A percentile compares a stretch with the other conserved stretches of the same genome.
Conservation (phyloP, 805 yeast species). For the Ogataea neopini region DNA sequence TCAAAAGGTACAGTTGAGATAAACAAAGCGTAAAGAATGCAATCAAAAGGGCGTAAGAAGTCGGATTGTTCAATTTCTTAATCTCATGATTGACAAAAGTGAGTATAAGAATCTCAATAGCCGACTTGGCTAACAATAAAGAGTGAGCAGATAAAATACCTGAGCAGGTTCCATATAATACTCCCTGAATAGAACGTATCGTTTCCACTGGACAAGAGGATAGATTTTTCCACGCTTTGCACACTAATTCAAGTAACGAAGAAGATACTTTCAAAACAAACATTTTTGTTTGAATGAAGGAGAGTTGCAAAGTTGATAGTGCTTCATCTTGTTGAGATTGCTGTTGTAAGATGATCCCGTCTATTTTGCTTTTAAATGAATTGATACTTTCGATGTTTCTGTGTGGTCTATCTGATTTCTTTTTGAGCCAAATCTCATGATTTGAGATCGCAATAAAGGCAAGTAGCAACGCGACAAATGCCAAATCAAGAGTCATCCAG, state of each 20-base stretch:
- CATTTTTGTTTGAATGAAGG: not conserved
- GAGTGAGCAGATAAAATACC: slow-evolving; percentile 87
- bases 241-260: not conserved
- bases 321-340: not conserved
- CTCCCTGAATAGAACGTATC: slow-evolving; percentile 49
- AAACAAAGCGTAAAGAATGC: slow-evolving; percentile 64
- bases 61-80: slow-evolving; percentile 37
- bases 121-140: slow-evolving; percentile 78
- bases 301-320: not conserved
- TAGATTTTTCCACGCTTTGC: slow-evolving; percentile 3
- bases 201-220: slow-evolving; percentile 15
- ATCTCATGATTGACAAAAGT: slow-evolving; percentile 38
- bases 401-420: slow-evolving; percentile 7
- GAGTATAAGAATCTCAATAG: slow-evolving; percentile 65
- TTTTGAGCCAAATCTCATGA: slow-evolving; percentile 12
- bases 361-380: slow-evolving; percentile 5
- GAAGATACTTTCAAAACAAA: not conserved
- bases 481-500: slow-evolving; percentile 53
- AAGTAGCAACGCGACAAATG: slow-evolving; percentile 32
- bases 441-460: slow-evolving; percentile 30
- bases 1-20: slow-evolving; percentile 69
- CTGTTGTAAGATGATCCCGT: not conserved
- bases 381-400: slow-evolving; percentile 6
- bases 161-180: slow-evolving; percentile 63
- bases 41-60: slow-evolving; percentile 51